These are phyloP conservation scores for Cryphonectria parasitica DNA, from an alignment of 2,329 filamentous ascomycete species.

Conservation along the genomic window DNA sequence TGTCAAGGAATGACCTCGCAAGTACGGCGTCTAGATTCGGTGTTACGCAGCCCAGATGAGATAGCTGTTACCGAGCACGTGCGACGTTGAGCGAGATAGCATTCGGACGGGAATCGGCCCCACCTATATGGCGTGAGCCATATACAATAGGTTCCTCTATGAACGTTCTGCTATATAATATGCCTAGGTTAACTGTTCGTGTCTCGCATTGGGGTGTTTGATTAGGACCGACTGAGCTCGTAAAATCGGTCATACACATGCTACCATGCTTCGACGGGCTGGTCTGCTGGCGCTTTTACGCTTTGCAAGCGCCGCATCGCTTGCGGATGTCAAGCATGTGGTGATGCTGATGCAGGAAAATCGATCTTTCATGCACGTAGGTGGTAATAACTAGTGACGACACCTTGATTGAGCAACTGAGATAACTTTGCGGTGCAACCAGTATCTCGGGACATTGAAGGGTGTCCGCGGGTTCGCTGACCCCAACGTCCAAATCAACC, in stretches of 20 bases:
- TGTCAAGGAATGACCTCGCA: background rate
- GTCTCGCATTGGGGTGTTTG: no score
- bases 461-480: conserved; percentile 59
- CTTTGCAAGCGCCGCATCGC: background rate
- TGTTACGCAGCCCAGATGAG: background rate
- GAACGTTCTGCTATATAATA: no score
- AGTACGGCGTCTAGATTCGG: background rate
- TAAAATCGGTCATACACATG: background rate
- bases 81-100: background rate
- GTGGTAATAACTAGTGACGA: conserved; percentile 16
- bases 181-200: no score
- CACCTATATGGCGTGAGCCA: no score
- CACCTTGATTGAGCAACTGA: background rate
- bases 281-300: background rate
- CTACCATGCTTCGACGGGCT: background rate
- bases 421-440: background rate
- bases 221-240: background rate
- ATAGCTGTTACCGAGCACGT: background rate
- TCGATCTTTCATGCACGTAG: conserved; percentile 39
- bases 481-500: conserved; percentile 54
- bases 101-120: background rate
- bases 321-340: conserved; percentile 52
- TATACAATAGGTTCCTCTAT: no score
- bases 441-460: conserved; percentile 60
- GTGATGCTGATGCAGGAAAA: conserved; percentile 61